phyloP scores from a whole-genome alignment of 2,329 filamentous ascomycete species.

The Endothia cerciana region DNA sequence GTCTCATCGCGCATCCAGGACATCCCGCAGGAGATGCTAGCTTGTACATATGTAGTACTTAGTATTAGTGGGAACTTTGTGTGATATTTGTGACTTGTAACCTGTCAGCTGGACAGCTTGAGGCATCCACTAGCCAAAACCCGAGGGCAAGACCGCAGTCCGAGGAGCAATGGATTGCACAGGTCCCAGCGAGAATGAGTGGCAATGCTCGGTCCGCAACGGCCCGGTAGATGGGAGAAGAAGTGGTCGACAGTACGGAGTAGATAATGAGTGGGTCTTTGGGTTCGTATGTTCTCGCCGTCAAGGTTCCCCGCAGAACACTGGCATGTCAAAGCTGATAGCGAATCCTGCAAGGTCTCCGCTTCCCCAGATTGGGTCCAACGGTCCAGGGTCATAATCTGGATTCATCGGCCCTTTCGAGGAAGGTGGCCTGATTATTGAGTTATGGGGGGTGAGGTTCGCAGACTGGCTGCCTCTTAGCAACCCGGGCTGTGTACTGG shows the following conservation, averaged over 20 bases:
- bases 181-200: background rate
- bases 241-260: background rate
- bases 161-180: background rate
- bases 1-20: background rate
- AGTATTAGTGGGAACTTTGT: background rate
- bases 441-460: background rate
- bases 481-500: too few species aligned
- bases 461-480: too few species aligned
- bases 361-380: slow-evolving; percentile 6
- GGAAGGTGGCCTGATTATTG: background rate
- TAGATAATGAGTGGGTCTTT: background rate
- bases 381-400: background rate
- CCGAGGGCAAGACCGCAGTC: too few species aligned
- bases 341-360: slow-evolving; percentile 2
- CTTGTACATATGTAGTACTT: too few species aligned
- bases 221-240: background rate
- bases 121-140: background rate
- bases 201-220: slow-evolving; percentile 1
- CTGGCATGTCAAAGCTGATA: background rate
- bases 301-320: background rate
- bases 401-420: background rate
- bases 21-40: background rate
- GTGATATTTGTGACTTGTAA: background rate
- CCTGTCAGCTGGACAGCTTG: background rate
- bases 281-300: background rate